phyloP scores from a whole-genome alignment of 2,329 filamentous ascomycete species.

The Colletotrichum sp. region DNA sequence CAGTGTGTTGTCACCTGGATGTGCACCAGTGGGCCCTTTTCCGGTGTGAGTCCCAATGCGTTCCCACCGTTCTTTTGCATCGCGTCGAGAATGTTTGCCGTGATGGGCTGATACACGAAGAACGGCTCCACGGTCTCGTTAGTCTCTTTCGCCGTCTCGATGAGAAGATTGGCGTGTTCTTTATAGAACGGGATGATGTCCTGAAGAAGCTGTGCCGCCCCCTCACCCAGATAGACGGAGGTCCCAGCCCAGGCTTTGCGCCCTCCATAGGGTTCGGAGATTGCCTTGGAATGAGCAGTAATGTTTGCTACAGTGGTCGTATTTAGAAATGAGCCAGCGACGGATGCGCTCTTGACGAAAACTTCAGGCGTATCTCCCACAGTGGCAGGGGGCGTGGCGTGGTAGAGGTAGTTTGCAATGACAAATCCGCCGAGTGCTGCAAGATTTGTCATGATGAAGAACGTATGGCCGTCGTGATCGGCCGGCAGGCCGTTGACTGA shows the following conservation, averaged over 20 bases:
- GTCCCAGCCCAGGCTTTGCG: slow-evolving; percentile 22
- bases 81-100: slow-evolving; percentile 34
- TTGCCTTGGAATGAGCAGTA: slow-evolving; percentile 26
- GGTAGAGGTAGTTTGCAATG: slow-evolving; percentile 20
- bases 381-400: slow-evolving; percentile 12
- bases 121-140: slow-evolving; percentile 22
- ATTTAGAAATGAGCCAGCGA: slow-evolving; percentile 24
- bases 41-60: slow-evolving; percentile 40
- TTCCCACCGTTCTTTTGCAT: slow-evolving; percentile 45
- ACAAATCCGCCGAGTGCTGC: slow-evolving; percentile 2
- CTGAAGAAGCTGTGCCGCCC: slow-evolving; percentile 23
- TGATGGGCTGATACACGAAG: slow-evolving; percentile 43
- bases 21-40: slow-evolving; percentile 36
- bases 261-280: slow-evolving; percentile 27
- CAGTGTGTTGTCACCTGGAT: slow-evolving; percentile 33
- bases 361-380: slow-evolving; percentile 21
- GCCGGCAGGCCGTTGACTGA: slow-evolving; percentile 18
- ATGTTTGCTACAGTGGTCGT: slow-evolving; percentile 28
- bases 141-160: background rate
- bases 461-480: slow-evolving; percentile 26
- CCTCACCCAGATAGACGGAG: background rate
- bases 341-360: slow-evolving; percentile 26
- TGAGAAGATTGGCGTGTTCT: slow-evolving; percentile 17
- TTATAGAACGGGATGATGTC: slow-evolving; percentile 31
- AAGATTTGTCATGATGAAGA: slow-evolving; percentile 21